Percentiles rank a stretch among this genome's conserved stretches.
phyloP scores from a whole-genome alignment of 2,329 filamentous ascomycete species.

The Ophiostoma tasmaniense region DNA sequence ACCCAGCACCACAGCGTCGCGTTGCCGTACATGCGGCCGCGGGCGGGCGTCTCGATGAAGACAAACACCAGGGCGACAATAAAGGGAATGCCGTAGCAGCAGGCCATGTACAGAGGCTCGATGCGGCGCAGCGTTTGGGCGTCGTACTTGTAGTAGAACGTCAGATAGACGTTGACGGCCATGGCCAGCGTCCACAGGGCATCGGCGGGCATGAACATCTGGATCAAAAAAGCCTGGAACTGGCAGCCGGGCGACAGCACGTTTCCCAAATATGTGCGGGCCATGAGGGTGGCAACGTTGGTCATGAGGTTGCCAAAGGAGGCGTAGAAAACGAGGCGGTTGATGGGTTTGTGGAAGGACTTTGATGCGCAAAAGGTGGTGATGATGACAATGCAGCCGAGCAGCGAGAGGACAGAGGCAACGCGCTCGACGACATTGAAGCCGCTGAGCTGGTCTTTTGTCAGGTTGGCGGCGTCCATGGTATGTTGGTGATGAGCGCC shows the following conservation, averaged over 20 bases:
- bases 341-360: slow-evolving; percentile 77
- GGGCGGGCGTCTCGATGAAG: slow-evolving; percentile 46
- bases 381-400: slow-evolving; percentile 65
- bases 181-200: slow-evolving; percentile 71
- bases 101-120: slow-evolving; percentile 60
- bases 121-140: slow-evolving; percentile 54
- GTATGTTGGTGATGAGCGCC: not conserved
- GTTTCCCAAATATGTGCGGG: slow-evolving; percentile 47
- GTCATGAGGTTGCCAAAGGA: slow-evolving; percentile 72
- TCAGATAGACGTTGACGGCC: slow-evolving; percentile 76
- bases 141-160: slow-evolving; percentile 68
- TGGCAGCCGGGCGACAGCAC: slow-evolving; percentile 51
- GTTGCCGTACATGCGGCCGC: slow-evolving; percentile 58
- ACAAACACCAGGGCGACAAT: slow-evolving; percentile 60
- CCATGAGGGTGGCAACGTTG: slow-evolving; percentile 69
- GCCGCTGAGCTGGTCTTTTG: slow-evolving; percentile 37
- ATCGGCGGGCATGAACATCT: slow-evolving; percentile 77
- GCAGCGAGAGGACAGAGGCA: slow-evolving; percentile 61
- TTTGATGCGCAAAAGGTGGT: slow-evolving; percentile 59
- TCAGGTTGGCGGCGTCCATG: slow-evolving; percentile 18
- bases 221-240: slow-evolving; percentile 70
- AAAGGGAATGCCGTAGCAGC: slow-evolving; percentile 67
- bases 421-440: slow-evolving; percentile 58
- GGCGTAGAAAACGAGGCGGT: slow-evolving; percentile 75
- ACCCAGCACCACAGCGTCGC: slow-evolving; percentile 81